These are phyloP conservation scores for Cercophora samala DNA, from an alignment of 495 filamentous ascomycete species.

Conservation along the genomic window DNA sequence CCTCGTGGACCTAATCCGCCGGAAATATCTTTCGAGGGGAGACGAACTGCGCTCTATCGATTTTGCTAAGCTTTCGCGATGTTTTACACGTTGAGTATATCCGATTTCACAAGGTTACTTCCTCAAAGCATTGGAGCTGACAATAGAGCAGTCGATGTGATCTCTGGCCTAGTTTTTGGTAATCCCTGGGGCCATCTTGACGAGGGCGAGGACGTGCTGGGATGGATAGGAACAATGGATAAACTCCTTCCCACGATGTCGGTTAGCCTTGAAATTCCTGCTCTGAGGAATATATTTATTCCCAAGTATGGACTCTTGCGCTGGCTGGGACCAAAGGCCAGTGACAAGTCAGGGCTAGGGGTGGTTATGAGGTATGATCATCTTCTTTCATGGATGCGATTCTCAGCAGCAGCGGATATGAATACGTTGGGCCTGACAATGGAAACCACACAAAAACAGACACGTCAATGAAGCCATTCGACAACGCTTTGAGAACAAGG, in stretches of 20 bases:
- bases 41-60: constrained; percentile 34
- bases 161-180: constrained; percentile 47
- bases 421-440: neutral
- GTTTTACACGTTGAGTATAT: too few relatives aligned
- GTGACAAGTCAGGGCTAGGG: constrained; percentile 13
- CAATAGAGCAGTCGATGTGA: too few relatives aligned
- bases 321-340: constrained; percentile 8
- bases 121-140: too few relatives aligned
- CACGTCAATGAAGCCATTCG: constrained; percentile 10
- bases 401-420: neutral
- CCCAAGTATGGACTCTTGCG: constrained; percentile 1
- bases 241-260: neutral
- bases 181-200: constrained; percentile 41
- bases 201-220: constrained; percentile 14
- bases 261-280: constrained; percentile 7
- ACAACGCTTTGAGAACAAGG: neutral
- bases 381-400: neutral
- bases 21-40: constrained; percentile 39
- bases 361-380: constrained; percentile 13
- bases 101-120: too few relatives aligned
- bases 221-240: constrained; percentile 1
- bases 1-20: constrained; percentile 36
- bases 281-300: constrained; percentile 8
- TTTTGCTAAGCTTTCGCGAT: constrained; percentile 34
- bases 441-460: neutral